phyloP scores from a whole-genome alignment of 2,329 filamentous ascomycete genomes.

The Calonectria montana region DNA sequence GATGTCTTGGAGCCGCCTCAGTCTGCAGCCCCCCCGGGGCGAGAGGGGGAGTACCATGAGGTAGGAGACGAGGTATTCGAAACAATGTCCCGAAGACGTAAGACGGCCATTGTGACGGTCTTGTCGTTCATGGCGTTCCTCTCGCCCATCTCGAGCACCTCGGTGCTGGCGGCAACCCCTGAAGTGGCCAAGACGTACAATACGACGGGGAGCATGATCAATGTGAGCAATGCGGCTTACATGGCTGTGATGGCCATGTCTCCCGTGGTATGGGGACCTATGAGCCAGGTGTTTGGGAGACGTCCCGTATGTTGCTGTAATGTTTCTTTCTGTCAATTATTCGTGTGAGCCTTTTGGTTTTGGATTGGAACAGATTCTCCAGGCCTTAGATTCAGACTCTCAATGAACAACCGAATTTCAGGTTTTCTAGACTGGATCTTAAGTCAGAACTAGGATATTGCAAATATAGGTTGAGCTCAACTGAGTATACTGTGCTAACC shows the following conservation, averaged over 20 bases:
- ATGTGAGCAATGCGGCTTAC: conserved; percentile 80
- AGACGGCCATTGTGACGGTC: conserved; percentile 74
- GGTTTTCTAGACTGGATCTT: not conserved
- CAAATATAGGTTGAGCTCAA: not conserved
- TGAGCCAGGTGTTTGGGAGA: conserved; percentile 74
- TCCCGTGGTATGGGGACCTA: conserved; percentile 77
- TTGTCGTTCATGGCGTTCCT: conserved; percentile 82
- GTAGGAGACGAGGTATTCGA: conserved; percentile 70
- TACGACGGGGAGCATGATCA: conserved; percentile 77
- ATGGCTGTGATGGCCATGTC: conserved; percentile 79
- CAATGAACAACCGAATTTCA: not conserved
- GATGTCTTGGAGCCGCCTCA: conserved; percentile 41
- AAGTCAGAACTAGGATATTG: not conserved
- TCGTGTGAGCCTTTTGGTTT: not conserved
- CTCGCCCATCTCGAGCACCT: conserved; percentile 79
- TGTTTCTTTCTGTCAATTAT: not conserved
- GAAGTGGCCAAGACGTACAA: conserved; percentile 75
- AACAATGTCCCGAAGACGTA: conserved; percentile 69
- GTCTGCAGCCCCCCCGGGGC: conserved; percentile 12
- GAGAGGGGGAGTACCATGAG: conserved; percentile 37
- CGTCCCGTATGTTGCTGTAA: conserved; percentile 59
- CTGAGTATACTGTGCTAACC: not conserved
- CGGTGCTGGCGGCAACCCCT: conserved; percentile 77
- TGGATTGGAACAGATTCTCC: no score
- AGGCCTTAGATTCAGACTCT: no score